Evolutionary conservation across 805 yeast genomes (phyloP).

Genomic region (Pichia occidentalis): DNA sequence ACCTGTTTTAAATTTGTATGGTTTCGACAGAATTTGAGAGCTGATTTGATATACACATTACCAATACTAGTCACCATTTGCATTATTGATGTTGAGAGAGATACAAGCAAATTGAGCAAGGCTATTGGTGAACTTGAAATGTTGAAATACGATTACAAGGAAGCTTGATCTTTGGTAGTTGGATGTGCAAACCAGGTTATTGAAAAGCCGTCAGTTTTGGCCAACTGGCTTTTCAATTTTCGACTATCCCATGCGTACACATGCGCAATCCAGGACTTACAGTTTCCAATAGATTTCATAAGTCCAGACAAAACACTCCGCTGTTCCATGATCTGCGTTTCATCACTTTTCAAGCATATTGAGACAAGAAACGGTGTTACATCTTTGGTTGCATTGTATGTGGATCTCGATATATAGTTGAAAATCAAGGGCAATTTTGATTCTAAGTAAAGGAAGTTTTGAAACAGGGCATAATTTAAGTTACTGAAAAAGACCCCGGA

Average conservation of each 20-base stretch:
- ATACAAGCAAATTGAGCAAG: conserved; percentile 16
- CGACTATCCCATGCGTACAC: conserved; percentile 7
- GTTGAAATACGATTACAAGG: conserved; percentile 27
- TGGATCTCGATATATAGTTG: conserved; percentile 22
- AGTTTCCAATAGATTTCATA: conserved; percentile 18
- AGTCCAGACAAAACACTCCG: conserved; percentile 23
- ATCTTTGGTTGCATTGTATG: conserved; percentile 16
- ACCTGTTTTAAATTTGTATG: conserved; percentile 11
- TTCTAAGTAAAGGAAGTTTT: conserved; percentile 22
- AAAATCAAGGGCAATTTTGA: conserved; percentile 25
- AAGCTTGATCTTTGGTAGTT: conserved; percentile 23
- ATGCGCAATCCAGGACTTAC: conserved; percentile 6
- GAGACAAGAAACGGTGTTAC: conserved; percentile 14
- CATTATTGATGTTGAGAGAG: conserved; percentile 17
- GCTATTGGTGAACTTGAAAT: conserved; percentile 20
- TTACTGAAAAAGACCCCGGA: conserved; percentile 14
- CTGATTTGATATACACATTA: conserved; percentile 23
- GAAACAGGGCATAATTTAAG: conserved; percentile 24
- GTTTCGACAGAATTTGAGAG: background rate
- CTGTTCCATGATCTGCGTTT: conserved; percentile 15
- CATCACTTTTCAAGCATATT: conserved; percentile 16
- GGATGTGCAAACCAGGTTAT: conserved; percentile 17
- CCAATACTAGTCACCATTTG: conserved; percentile 22
- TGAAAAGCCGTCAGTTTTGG: conserved; percentile 4
- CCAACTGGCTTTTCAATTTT: conserved; percentile 9